Evolutionary conservation across 2,329 filamentous ascomycete genomes (phyloP).

Genomic region (Furcasterigmium sp.): DNA sequence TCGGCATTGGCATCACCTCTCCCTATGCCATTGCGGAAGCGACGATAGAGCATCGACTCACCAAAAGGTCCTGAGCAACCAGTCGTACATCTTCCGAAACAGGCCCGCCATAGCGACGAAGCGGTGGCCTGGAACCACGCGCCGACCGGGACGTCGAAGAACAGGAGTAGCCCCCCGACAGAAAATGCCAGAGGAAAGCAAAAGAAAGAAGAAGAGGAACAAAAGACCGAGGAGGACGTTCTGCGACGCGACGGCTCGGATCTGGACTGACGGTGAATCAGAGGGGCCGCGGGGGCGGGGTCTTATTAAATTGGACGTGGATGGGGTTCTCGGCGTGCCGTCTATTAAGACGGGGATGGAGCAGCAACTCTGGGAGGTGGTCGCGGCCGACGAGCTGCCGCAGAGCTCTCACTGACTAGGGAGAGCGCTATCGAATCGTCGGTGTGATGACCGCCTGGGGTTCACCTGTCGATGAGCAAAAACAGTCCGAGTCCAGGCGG

Average conservation of each 20-base stretch:
- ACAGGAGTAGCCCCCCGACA: not conserved
- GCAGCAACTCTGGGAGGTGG: constrained; percentile 37
- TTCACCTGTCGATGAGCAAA: too few relatives aligned
- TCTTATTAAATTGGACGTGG: constrained; percentile 25
- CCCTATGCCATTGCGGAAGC: not conserved
- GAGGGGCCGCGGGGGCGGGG: constrained; percentile 14
- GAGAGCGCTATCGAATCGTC: too few relatives aligned
- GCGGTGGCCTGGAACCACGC: not conserved
- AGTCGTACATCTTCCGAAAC: constrained; percentile 95
- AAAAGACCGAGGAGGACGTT: too few relatives aligned
- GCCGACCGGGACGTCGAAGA: not conserved
- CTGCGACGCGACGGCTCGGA: constrained; percentile 2
- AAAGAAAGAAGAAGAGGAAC: too few relatives aligned
- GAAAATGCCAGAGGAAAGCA: too few relatives aligned
- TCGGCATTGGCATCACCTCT: too few relatives aligned
- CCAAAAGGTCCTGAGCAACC: constrained; percentile 97
- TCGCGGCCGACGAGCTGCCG: constrained; percentile 23
- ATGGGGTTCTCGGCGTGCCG: constrained; percentile 28
- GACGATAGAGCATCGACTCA: constrained; percentile 40
- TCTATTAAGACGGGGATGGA: constrained; percentile 25
- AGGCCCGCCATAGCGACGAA: constrained; percentile 71
- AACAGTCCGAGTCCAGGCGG: too few relatives aligned
- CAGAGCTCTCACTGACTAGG: not conserved
- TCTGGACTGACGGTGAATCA: constrained; percentile 18
- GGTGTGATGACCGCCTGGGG: too few relatives aligned